Evolutionary conservation across 139 green algal species (phyloP), one percentile per base, ranked within the genome.

Genomic region (Axilococcus clingmanii): DNA sequence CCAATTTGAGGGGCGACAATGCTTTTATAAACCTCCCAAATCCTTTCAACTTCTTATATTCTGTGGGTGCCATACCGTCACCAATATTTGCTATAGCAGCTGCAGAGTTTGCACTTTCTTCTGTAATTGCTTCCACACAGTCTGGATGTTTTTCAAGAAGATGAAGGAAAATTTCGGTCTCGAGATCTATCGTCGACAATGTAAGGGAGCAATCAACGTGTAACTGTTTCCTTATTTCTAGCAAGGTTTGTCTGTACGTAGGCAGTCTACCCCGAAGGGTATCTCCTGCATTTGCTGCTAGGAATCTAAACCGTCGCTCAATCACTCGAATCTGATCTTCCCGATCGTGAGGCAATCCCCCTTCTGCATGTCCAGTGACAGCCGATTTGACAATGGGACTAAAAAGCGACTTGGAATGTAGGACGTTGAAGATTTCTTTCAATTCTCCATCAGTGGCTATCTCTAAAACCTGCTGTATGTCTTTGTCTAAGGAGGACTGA

Each of bases 111-210:
- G 41, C 50, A 16, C 65, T 27, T 28, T 54, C 53, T n/a, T n/a
- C 20, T n/a, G 15, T 43, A n/a, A 43, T 53, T 16, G 55, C 57
- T 2, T 53, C 50, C 28, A 70, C 44, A 17, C 32, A 50, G 3
- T 60, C 50, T 1, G 32, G 23, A 33, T 81, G 63, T 14, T 76
- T 48, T 16, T 77, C 24, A 34, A 93, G 52, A 12, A 93, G 32
- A 59, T 87, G 69, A 52, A 94, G 57, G 55, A 92, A 89, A 7
- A 94, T 72, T 55, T 94, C 86, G 1, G 77, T 66, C 48, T 94
- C 86, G 27, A 95, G 61, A 54, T 95, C 85, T 43, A 63, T 53
- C 1, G 83, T 86, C 2, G 62, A 47, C 20, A 80, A 53, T 19
- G 35, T 45, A 32, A 16, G 24, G 7, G 57, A 53, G 55, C 60